A percentile compares a stretch with the other conserved stretches of the same genome.
Conservation (phyloP, 2,329 filamentous ascomycete species). For the Aspergillus udagawae region DNA sequence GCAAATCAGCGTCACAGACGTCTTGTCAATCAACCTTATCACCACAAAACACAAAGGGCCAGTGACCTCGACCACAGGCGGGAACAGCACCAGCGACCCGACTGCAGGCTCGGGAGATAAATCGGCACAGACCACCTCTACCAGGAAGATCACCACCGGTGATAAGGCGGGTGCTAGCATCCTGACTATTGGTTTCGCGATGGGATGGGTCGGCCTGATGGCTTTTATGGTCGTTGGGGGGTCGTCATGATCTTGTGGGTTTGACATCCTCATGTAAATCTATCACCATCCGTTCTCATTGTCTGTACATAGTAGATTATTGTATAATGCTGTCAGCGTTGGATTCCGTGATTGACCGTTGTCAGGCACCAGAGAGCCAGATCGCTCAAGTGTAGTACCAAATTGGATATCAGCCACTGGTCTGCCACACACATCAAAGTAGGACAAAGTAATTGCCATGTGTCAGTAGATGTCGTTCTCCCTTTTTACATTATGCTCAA, state of each 20-base stretch:
- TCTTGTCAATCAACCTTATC: constrained; percentile 59
- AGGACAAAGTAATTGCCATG: too few relatives aligned
- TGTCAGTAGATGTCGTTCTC: not conserved
- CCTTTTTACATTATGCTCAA: not conserved
- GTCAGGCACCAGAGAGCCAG: too few relatives aligned
- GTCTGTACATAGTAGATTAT: not conserved
- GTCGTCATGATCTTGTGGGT: constrained; percentile 1
- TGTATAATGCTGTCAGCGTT: not conserved
- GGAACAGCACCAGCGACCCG: constrained; percentile 45
- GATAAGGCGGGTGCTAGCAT: constrained; percentile 39
- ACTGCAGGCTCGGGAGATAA: constrained; percentile 26
- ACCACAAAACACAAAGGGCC: constrained; percentile 45
- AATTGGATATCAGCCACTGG: too few relatives aligned
- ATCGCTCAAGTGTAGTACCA: too few relatives aligned
- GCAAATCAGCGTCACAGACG: constrained; percentile 64
- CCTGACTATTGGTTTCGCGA: constrained; percentile 31
- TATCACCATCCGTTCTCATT: not conserved
- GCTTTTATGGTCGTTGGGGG: constrained; percentile 30
- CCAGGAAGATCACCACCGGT: constrained; percentile 23
- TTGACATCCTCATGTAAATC: not conserved
- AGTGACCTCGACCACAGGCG: constrained; percentile 47
- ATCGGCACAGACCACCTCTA: not conserved
- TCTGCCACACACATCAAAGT: too few relatives aligned
- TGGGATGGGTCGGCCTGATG: constrained; percentile 25
- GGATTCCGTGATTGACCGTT: too few relatives aligned